A percentile compares a stretch with the other conserved stretches of the same genome.
Conservation (phyloP, 352 stramenopile genomes). For the Phytophthora megakarya region DNA sequence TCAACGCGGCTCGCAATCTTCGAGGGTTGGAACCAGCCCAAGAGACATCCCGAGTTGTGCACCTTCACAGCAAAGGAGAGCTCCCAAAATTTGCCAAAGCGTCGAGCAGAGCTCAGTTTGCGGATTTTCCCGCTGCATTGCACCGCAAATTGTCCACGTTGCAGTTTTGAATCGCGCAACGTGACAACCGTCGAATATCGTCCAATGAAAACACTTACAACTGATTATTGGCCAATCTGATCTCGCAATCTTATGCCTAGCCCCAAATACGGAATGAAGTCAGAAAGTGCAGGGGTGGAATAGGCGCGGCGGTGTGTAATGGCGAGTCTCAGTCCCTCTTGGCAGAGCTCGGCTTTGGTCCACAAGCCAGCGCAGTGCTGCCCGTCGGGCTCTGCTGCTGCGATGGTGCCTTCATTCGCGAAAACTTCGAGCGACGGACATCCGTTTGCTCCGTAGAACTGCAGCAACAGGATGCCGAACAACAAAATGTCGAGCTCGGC, state of each 20-base stretch:
- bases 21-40: too few relatives aligned
- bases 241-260: neutral
- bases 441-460: conserved; percentile 6
- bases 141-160: conserved; percentile 22
- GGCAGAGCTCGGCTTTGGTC: conserved; percentile 8
- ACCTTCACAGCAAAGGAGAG: conserved; percentile 13
- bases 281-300: conserved; percentile 30
- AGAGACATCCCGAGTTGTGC: neutral
- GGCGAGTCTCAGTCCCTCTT: conserved; percentile 6
- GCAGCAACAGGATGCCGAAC: conserved; percentile 36
- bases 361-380: conserved; percentile 30
- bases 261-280: conserved; percentile 21
- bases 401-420: conserved; percentile 28
- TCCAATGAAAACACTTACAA: conserved; percentile 9
- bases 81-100: conserved; percentile 21
- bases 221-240: conserved; percentile 4
- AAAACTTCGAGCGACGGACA: conserved; percentile 34
- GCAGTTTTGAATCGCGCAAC: conserved; percentile 13
- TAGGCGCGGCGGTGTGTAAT: conserved; percentile 28
- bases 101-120: conserved; percentile 23
- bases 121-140: conserved; percentile 28
- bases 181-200: conserved; percentile 2
- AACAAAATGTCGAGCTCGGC: conserved; percentile 39
- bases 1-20: conserved; percentile 1
- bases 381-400: neutral